Percentiles rank a stretch among this genome's conserved stretches.
These are phyloP conservation scores for Zelonia costaricensis DNA, from an alignment of 208 protist species.

Conservation along the genomic window DNA sequence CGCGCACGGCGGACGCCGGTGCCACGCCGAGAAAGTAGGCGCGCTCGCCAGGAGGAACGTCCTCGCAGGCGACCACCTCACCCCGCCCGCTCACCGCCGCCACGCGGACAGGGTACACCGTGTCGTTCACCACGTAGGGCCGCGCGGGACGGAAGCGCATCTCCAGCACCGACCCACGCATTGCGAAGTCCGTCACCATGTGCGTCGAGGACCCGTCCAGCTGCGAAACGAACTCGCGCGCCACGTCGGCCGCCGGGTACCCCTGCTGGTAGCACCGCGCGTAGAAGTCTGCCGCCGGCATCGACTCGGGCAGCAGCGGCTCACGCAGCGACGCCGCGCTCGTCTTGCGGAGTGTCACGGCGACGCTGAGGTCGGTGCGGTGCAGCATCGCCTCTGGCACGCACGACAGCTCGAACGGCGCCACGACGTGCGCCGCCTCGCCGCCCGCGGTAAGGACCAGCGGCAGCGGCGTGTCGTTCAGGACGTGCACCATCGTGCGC, in stretches of 20 bases:
- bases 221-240: constrained; percentile 29
- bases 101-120: constrained; percentile 20
- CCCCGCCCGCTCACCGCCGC: constrained; percentile 18
- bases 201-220: constrained; percentile 29
- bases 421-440: constrained; percentile 13
- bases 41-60: constrained; percentile 8
- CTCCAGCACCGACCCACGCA: constrained; percentile 21
- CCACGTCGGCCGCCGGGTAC: constrained; percentile 7
- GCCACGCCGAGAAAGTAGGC: constrained; percentile 25
- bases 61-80: constrained; percentile 16
- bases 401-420: constrained; percentile 22
- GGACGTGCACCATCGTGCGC: constrained; percentile 27
- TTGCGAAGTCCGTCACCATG: constrained; percentile 23
- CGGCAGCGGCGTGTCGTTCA: constrained; percentile 28
- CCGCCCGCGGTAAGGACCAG: constrained; percentile 18
- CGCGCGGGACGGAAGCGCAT: constrained; percentile 18
- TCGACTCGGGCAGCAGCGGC: constrained; percentile 20
- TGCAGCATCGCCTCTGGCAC: constrained; percentile 31
- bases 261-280: constrained; percentile 17
- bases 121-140: constrained; percentile 28
- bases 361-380: constrained; percentile 22
- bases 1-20: constrained; percentile 8
- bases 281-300: constrained; percentile 20
- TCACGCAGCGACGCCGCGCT: constrained; percentile 16
- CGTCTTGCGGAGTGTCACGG: not conserved